phyloP scores from a whole-genome alignment of 495 filamentous ascomycete species.

The Opeltia flavorubescens region DNA sequence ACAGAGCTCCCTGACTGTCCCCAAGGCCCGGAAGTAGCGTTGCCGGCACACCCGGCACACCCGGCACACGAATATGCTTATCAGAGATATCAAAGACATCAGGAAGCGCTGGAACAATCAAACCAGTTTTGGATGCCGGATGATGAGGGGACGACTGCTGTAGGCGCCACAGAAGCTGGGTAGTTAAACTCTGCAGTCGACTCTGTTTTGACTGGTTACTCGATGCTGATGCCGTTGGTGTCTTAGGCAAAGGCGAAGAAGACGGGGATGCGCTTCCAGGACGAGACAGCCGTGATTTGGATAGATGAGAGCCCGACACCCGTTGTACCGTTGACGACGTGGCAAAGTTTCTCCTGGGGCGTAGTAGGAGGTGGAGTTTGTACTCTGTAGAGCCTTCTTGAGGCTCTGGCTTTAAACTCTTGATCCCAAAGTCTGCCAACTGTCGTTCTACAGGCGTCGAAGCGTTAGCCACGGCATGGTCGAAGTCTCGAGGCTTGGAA shows the following conservation, averaged over 20 bases:
- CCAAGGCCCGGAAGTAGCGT: conserved; percentile 70
- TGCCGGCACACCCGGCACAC: conserved; percentile 41
- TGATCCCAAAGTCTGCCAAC: conserved; percentile 58
- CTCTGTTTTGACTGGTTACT: conserved; percentile 58
- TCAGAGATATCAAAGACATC: conserved; percentile 40
- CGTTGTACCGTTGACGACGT: conserved; percentile 45
- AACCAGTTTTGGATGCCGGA: conserved; percentile 51
- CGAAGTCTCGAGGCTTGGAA: background rate
- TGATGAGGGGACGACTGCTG: conserved; percentile 92
- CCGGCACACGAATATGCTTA: no score
- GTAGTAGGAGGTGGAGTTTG: conserved; percentile 83
- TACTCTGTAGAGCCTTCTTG: conserved; percentile 93
- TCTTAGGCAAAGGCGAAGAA: conserved; percentile 11
- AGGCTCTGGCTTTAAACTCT: conserved; percentile 75
- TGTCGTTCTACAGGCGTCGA: conserved; percentile 29
- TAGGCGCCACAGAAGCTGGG: conserved; percentile 85
- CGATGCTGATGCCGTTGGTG: conserved; percentile 22
- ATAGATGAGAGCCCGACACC: conserved; percentile 45
- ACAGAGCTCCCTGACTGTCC: conserved; percentile 82
- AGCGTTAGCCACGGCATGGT: background rate
- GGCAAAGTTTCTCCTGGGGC: conserved; percentile 59
- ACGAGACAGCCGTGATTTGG: conserved; percentile 21
- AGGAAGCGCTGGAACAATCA: conserved; percentile 61
- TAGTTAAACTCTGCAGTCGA: conserved; percentile 78
- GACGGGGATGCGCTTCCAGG: background rate